phyloP scores from a whole-genome alignment of 805 yeast species.

The Kodamaea hsintzibuensis region DNA sequence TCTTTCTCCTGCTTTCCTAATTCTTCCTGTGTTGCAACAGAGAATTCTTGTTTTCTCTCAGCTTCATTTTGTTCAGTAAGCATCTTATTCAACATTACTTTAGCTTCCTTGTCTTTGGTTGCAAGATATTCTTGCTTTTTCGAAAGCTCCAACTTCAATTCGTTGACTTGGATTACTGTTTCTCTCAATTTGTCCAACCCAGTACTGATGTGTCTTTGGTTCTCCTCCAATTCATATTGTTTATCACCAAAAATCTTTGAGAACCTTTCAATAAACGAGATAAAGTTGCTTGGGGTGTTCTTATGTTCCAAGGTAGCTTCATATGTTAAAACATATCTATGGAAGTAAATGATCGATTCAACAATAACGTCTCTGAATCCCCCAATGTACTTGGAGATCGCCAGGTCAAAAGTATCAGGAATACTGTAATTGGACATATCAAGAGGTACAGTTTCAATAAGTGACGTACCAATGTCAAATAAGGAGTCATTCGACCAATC shows the following conservation, averaged over 20 bases:
- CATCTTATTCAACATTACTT: slow-evolving; percentile 70
- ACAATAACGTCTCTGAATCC: slow-evolving; percentile 27
- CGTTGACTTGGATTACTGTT: slow-evolving; percentile 70
- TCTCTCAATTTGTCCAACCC: slow-evolving; percentile 79
- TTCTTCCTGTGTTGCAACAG: slow-evolving; percentile 70
- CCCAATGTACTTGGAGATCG: background rate
- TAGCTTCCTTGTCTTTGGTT: slow-evolving; percentile 67
- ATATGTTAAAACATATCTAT: slow-evolving; percentile 22
- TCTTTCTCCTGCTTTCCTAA: slow-evolving; percentile 65
- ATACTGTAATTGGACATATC: slow-evolving; percentile 43
- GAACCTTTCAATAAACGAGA: slow-evolving; percentile 52
- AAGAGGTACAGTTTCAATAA: slow-evolving; percentile 39
- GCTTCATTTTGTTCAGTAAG: slow-evolving; percentile 87
- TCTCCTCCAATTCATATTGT: slow-evolving; percentile 54
- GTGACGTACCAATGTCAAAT: slow-evolving; percentile 45
- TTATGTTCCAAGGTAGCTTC: slow-evolving; percentile 9
- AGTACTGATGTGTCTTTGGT: slow-evolving; percentile 66
- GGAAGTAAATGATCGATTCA: slow-evolving; percentile 48
- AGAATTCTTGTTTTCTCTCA: slow-evolving; percentile 85
- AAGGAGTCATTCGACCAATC: slow-evolving; percentile 64
- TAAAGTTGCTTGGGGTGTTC: slow-evolving; percentile 53
- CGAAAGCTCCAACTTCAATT: slow-evolving; percentile 54
- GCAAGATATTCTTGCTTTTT: slow-evolving; percentile 51
- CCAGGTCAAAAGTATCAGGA: slow-evolving; percentile 25
- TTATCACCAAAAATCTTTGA: slow-evolving; percentile 40